These are phyloP conservation scores for Aspergillus glaucus DNA, from an alignment of 2,329 filamentous ascomycete species.

Conservation along the genomic window DNA sequence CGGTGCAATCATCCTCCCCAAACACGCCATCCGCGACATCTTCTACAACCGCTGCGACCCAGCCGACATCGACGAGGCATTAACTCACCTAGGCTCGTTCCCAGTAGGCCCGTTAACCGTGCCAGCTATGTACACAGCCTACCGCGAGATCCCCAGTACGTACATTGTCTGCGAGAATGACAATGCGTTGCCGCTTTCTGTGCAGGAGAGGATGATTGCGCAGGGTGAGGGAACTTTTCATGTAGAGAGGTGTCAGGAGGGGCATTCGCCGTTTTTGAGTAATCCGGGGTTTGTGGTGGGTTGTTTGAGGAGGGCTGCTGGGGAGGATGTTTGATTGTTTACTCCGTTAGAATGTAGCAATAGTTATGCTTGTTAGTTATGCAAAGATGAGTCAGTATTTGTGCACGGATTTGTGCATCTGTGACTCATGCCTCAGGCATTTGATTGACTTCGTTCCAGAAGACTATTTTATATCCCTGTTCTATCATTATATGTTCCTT, in stretches of 20 bases:
- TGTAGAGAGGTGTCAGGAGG: conserved; percentile 23
- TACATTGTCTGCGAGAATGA: conserved; percentile 26
- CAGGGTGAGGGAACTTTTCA: conserved; percentile 18
- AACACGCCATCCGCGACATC: conserved; percentile 10
- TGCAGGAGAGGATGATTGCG: conserved; percentile 23
- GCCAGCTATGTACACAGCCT: conserved; percentile 23
- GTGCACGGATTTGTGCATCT: background rate
- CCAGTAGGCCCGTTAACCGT: conserved; percentile 17
- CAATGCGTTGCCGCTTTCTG: conserved; percentile 11
- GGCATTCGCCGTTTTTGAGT: conserved; percentile 24
- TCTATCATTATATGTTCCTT: too few relatives aligned
- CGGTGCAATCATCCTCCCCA: conserved; percentile 15
- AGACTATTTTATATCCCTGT: background rate
- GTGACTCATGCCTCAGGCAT: too few relatives aligned
- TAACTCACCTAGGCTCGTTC: conserved; percentile 18
- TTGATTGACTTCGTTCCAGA: background rate
- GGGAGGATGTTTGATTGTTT: conserved; percentile 8
- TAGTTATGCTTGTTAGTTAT: background rate
- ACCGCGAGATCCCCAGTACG: conserved; percentile 21
- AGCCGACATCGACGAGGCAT: conserved; percentile 17
- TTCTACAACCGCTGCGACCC: conserved; percentile 21
- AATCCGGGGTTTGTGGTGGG: conserved; percentile 19
- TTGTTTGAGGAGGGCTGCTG: conserved; percentile 19
- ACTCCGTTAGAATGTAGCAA: background rate
- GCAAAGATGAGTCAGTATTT: background rate